These are phyloP conservation scores for Nitzschia sp. DNA, from an alignment of 108 stramenopile genomes.

Conservation along the genomic window DNA sequence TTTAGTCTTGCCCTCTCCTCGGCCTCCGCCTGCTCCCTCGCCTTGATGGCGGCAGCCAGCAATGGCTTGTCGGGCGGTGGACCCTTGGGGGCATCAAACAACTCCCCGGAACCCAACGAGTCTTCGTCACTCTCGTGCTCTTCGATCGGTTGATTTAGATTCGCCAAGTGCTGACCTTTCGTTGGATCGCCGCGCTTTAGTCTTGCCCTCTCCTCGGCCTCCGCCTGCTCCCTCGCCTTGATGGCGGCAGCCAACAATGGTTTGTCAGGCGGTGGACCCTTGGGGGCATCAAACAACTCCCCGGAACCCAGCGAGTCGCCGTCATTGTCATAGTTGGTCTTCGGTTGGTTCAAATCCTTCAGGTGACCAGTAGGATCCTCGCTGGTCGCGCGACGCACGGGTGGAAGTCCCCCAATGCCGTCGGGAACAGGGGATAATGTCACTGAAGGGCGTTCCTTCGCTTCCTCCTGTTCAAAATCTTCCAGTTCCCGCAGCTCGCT, in stretches of 20 bases:
- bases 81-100: slow-evolving; percentile 18
- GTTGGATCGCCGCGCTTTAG: background rate
- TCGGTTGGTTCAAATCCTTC: background rate
- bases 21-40: slow-evolving; percentile 4
- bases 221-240: slow-evolving; percentile 2
- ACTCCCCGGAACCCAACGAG: slow-evolving; percentile 10
- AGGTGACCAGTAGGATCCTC: too few relatives aligned
- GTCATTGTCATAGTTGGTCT: background rate
- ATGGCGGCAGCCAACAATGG: slow-evolving; percentile 2
- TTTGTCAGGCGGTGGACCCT: slow-evolving; percentile 1
- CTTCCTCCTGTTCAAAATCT: background rate
- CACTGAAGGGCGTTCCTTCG: too few relatives aligned
- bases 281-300: slow-evolving; percentile 18
- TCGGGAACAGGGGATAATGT: too few relatives aligned
- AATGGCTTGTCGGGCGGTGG: slow-evolving; percentile 4
- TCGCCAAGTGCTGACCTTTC: background rate
- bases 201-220: background rate
- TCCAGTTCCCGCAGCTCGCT: background rate
- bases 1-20: background rate
- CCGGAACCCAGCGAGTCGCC: slow-evolving; percentile 13
- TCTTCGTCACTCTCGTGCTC: slow-evolving; percentile 3
- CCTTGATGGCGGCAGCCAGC: slow-evolving; percentile 4
- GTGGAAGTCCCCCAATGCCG: too few relatives aligned
- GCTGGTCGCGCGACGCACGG: too few relatives aligned
- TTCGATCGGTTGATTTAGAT: background rate